A percentile compares a stretch with the other conserved stretches of the same genome.
These are phyloP conservation scores for Trichoderma koningiopsis DNA, from an alignment of 2,329 filamentous ascomycete genomes.

Conservation along the genomic window DNA sequence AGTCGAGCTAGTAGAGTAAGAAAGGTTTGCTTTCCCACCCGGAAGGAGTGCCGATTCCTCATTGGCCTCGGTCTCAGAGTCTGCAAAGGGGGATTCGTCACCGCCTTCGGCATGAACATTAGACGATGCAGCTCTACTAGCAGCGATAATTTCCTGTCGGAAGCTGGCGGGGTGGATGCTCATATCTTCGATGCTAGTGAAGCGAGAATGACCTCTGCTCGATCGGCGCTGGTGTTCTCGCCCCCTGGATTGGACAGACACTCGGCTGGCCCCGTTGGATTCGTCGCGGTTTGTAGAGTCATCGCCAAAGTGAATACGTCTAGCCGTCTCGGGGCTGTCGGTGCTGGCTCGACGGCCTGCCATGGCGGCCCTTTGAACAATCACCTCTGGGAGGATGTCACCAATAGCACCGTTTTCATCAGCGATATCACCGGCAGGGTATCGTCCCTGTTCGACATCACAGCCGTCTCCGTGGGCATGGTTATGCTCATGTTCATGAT, in stretches of 20 bases:
- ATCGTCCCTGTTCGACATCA: conserved; percentile 54
- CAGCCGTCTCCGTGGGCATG: conserved; percentile 42
- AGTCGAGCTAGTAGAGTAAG: conserved; percentile 30
- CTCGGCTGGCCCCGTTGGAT: conserved; percentile 36
- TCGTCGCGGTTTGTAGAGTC: conserved; percentile 34
- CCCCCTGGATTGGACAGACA: conserved; percentile 41
- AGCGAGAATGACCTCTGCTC: conserved; percentile 57
- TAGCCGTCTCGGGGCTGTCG: conserved; percentile 39
- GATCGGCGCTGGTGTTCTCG: conserved; percentile 49
- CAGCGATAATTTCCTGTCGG: conserved; percentile 90
- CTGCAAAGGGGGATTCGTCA: conserved; percentile 49
- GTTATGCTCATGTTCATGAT: conserved; percentile 33
- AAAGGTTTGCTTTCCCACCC: conserved; percentile 37
- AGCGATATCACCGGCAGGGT: conserved; percentile 46
- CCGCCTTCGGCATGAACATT: conserved; percentile 59
- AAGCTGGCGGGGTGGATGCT: conserved; percentile 89
- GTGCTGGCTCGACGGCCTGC: conserved; percentile 34
- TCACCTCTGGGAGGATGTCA: conserved; percentile 65
- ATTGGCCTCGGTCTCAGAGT: conserved; percentile 44
- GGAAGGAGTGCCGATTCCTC: conserved; percentile 55
- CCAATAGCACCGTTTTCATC: conserved; percentile 62
- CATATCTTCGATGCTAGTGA: conserved; percentile 70
- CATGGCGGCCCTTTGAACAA: conserved; percentile 52
- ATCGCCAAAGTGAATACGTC: conserved; percentile 46
- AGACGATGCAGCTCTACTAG: conserved; percentile 49